These are phyloP conservation scores for Chytriomyces confervae DNA, from an alignment of 192 early-diverging fungal genomes.

Conservation along the genomic window DNA sequence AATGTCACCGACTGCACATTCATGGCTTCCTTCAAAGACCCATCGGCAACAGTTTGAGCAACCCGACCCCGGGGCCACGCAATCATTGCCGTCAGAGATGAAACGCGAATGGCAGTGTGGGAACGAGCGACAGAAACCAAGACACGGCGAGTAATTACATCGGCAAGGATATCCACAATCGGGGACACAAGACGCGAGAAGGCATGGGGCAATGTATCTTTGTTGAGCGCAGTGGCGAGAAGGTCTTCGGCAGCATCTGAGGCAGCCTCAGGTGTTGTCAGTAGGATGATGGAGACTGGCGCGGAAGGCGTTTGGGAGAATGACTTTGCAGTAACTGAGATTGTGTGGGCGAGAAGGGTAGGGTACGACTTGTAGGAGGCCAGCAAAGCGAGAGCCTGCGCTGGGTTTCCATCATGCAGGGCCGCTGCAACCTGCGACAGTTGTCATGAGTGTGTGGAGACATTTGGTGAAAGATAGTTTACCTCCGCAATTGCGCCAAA, in stretches of 20 bases:
- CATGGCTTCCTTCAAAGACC: not conserved
- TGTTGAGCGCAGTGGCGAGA: not conserved
- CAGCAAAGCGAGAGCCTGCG: not conserved
- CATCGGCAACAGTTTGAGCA: not conserved
- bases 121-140: not conserved
- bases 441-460: not conserved
- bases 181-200: conserved; percentile 1
- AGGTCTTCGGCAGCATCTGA: not conserved
- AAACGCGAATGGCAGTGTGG: not conserved
- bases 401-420: not conserved
- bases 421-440: not conserved
- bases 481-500: not conserved
- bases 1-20: not conserved
- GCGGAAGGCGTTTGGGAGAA: no score
- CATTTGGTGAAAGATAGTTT: not conserved
- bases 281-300: not conserved
- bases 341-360: not conserved
- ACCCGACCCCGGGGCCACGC: not conserved
- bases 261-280: not conserved
- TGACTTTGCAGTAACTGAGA: not conserved
- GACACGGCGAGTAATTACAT: not conserved
- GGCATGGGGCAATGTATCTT: not conserved
- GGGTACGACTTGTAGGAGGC: not conserved
- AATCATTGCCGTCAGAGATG: not conserved
- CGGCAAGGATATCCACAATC: not conserved